Evolutionary conservation across 176 grass and related monocot species (phyloP).

Genomic region (Lolium perenne): DNA sequence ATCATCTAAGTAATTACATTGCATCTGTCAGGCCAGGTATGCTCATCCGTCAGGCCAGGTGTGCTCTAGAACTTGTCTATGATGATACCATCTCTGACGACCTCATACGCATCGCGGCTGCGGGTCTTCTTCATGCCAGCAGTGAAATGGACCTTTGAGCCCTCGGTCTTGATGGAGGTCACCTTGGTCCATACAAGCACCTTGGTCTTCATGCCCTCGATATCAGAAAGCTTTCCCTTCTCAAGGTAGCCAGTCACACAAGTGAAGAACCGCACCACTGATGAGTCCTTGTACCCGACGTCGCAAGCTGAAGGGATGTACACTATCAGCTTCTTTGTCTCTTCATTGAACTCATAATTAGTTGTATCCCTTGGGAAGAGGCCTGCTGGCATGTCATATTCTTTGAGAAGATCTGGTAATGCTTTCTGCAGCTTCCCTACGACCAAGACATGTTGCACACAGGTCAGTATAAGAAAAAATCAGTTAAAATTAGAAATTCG

Average conservation of each 20-base stretch:
- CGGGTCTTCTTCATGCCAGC: slow-evolving; percentile 78
- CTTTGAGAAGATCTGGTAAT: slow-evolving; percentile 76
- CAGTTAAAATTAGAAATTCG: neutral
- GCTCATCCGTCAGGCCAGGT: slow-evolving; percentile 2
- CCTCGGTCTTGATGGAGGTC: slow-evolving; percentile 67
- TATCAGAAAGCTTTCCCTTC: slow-evolving; percentile 84
- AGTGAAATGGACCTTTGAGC: slow-evolving; percentile 81
- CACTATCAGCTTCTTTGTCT: slow-evolving; percentile 77
- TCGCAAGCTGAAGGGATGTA: slow-evolving; percentile 81
- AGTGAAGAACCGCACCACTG: slow-evolving; percentile 85
- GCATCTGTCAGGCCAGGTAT: slow-evolving; percentile 19
- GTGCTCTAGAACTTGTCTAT: slow-evolving; percentile 86
- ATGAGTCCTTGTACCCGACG: slow-evolving; percentile 94
- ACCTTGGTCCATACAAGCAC: slow-evolving; percentile 91
- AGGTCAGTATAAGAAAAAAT: neutral
- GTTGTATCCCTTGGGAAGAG: slow-evolving; percentile 87
- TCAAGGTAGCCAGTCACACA: slow-evolving; percentile 83
- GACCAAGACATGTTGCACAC: slow-evolving; percentile 17
- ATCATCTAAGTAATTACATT: slow-evolving; percentile 43
- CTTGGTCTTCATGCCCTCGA: slow-evolving; percentile 91
- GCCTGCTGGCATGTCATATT: slow-evolving; percentile 81
- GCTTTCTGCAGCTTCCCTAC: slow-evolving; percentile 97
- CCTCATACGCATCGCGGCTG: slow-evolving; percentile 78
- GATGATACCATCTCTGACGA: slow-evolving; percentile 75
- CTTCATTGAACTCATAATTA: slow-evolving; percentile 95